Conservation (phyloP, 805 yeast species). For the Diddensiella transvaalensis region DNA sequence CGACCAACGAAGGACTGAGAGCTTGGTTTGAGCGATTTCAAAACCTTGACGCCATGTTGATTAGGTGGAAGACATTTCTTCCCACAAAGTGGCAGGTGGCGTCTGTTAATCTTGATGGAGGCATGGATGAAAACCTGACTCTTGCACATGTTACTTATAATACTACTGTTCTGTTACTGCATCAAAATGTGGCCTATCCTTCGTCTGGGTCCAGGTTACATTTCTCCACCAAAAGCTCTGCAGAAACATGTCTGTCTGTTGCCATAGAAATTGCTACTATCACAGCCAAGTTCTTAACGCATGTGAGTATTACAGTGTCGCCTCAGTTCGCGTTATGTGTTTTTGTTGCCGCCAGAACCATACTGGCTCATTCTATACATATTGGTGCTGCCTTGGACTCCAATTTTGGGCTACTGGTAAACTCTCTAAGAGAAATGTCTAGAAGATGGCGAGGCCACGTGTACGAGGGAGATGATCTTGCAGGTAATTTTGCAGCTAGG, state of each 20-base stretch:
- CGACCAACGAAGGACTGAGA: conserved; percentile 7
- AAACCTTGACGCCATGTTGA: conserved; percentile 11
- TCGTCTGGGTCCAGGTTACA: conserved; percentile 6
- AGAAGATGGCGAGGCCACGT: neutral
- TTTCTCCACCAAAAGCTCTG: conserved; percentile 7
- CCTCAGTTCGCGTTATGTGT: conserved; percentile 15
- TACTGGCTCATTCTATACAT: conserved; percentile 12
- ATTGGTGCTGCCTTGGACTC: conserved; percentile 3
- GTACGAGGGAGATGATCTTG: neutral
- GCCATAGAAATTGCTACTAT: conserved; percentile 12
- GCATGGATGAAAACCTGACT: conserved; percentile 19
- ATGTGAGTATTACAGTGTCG: conserved; percentile 6
- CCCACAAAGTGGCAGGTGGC: conserved; percentile 16
- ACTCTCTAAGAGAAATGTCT: neutral
- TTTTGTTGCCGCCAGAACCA: conserved; percentile 14
- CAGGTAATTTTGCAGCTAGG: neutral
- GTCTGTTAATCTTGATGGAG: conserved; percentile 8
- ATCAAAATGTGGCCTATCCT: conserved; percentile 18
- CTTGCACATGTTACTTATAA: conserved; percentile 20
- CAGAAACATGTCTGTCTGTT: conserved; percentile 13
- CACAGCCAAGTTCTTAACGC: conserved; percentile 7
- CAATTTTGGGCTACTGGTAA: neutral
- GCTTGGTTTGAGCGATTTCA: conserved; percentile 13
- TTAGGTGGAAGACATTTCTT: conserved; percentile 15
- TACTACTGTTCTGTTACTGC: conserved; percentile 18